These are phyloP conservation scores for Chenopodium quinoa DNA, from an alignment of 148 eudicot genomes.

Conservation along the genomic window DNA sequence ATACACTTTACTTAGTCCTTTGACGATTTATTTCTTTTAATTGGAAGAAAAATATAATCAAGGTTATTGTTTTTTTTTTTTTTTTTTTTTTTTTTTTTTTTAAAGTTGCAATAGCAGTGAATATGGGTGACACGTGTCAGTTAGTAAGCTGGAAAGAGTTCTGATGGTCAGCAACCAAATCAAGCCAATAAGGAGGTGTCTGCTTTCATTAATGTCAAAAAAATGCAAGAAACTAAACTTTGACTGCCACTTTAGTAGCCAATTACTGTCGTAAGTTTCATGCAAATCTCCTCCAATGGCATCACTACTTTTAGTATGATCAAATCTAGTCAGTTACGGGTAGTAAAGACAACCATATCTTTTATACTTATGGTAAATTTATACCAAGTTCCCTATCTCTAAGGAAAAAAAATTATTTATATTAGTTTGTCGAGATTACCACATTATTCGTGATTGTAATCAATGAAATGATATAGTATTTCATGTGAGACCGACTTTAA, in stretches of 20 bases:
- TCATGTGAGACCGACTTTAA: too few species aligned
- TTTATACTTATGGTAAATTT: too few species aligned
- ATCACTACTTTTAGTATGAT: too few species aligned
- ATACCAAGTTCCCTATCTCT: too few species aligned
- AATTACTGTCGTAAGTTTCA: background rate
- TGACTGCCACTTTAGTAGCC: background rate
- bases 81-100: background rate
- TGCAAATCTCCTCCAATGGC: background rate
- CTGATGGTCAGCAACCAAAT: constrained; percentile 10
- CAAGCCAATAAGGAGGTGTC: constrained; percentile 16
- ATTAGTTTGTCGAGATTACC: too few species aligned
- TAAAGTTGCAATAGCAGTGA: background rate
- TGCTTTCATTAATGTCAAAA: constrained; percentile 15
- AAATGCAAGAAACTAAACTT: background rate
- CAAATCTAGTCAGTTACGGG: too few species aligned
- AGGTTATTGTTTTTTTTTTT: background rate
- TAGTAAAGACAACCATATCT: too few species aligned
- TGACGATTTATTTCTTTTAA: background rate
- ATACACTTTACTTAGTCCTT: constrained; percentile 1
- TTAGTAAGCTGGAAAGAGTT: background rate
- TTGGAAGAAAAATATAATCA: background rate
- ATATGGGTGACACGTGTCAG: constrained; percentile 17
- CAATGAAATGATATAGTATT: too few species aligned
- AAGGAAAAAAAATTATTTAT: too few species aligned
- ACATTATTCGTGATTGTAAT: too few species aligned